Percentiles rank a stretch among this genome's conserved stretches.
phyloP scores from a whole-genome alignment of 768 basidiomycete species.

The Vishniacozyma victoriae region DNA sequence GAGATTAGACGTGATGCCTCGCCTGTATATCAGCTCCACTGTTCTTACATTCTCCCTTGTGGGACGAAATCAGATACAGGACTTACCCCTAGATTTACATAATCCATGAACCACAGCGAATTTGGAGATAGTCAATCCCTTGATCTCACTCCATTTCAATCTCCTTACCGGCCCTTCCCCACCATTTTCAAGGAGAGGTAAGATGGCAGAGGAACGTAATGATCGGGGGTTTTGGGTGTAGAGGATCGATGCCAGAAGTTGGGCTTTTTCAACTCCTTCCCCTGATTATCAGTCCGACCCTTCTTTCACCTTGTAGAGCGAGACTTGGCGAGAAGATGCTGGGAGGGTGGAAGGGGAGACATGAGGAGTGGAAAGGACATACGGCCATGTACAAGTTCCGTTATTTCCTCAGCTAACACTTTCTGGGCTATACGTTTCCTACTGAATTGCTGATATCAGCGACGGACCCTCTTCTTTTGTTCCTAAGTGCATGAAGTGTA shows the following conservation, averaged over 20 bases:
- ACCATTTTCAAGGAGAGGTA: no score
- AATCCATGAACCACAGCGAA: slow-evolving; percentile 60
- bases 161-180: no score
- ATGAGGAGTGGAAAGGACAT: no score
- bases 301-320: no score
- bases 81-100: slow-evolving; percentile 60
- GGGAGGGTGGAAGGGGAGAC: no score
- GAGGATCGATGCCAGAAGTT: no score
- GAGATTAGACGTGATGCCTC: slow-evolving; percentile 61
- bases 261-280: no score
- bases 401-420: slow-evolving; percentile 57
- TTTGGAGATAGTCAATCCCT: slow-evolving; percentile 56
- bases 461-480: no score
- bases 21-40: slow-evolving; percentile 48
- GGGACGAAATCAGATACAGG: neutral
- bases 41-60: neutral
- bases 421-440: slow-evolving; percentile 53
- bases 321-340: no score
- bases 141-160: slow-evolving; percentile 54
- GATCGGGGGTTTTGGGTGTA: slow-evolving; percentile 49
- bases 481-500: no score
- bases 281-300: no score
- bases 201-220: slow-evolving; percentile 56
- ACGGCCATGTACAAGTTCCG: slow-evolving; percentile 60
- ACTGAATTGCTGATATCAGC: slow-evolving; percentile 32